These are phyloP conservation scores for Cenchrus americanus DNA, from an alignment of 176 grass and related monocot genomes.

Conservation along the genomic window DNA sequence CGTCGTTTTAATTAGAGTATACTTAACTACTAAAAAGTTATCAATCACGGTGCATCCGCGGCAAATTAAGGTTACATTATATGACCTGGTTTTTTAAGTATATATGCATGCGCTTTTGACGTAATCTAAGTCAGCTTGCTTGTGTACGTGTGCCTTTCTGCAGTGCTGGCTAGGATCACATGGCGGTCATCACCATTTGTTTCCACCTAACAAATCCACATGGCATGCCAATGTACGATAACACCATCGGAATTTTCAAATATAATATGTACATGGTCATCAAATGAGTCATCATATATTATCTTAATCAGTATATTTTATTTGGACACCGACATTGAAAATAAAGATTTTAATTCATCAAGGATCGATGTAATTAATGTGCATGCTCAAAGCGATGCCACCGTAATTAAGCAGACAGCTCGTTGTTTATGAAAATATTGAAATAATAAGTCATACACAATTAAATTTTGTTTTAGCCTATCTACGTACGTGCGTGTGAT, in stretches of 20 bases:
- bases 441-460: no score
- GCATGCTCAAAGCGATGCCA: no score
- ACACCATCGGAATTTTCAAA: not conserved
- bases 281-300: no score
- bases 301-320: no score
- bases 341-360: no score
- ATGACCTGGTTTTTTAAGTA: not conserved
- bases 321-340: no score
- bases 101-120: not conserved
- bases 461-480: no score
- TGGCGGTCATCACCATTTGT: constrained; percentile 25
- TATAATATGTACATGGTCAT: not conserved
- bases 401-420: no score
- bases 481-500: no score
- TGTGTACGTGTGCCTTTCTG: no score
- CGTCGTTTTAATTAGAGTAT: not conserved
- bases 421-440: no score
- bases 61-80: not conserved
- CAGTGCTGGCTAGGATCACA: constrained; percentile 32
- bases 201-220: constrained; percentile 35
- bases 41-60: constrained; percentile 9
- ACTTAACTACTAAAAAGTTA: not conserved
- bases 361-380: no score
- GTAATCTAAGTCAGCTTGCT: constrained; percentile 10
- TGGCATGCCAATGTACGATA: constrained; percentile 37